Conservation (phyloP, 2,329 filamentous ascomycete species). For the Colletotrichum sp. region DNA sequence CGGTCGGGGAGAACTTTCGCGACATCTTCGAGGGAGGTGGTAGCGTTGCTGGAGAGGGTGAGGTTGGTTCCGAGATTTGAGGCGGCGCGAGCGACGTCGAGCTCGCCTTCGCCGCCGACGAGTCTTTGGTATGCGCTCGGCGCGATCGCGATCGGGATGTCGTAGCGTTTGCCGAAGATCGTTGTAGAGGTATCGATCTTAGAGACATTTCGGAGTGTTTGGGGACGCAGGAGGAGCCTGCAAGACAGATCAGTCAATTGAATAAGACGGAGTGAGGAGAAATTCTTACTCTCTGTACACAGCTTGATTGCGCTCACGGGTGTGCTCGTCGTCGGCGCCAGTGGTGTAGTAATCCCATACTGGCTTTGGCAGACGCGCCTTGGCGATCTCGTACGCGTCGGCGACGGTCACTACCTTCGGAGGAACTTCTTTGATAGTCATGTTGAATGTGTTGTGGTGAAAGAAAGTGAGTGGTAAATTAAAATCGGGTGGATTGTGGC, state of each 20-base stretch:
- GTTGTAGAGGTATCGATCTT: slow-evolving; percentile 23
- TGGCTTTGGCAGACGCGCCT: slow-evolving; percentile 6
- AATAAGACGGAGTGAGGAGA: no score
- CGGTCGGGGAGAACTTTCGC: slow-evolving; percentile 13
- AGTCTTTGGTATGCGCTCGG: slow-evolving; percentile 33
- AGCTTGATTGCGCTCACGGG: slow-evolving; percentile 20
- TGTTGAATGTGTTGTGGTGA: not conserved
- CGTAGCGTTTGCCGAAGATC: slow-evolving; percentile 15
- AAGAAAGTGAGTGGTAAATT: not conserved
- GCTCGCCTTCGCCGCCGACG: slow-evolving; percentile 29
- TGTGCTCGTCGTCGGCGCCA: slow-evolving; percentile 26
- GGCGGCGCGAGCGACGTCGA: slow-evolving; percentile 30
- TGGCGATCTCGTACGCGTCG: slow-evolving; percentile 5
- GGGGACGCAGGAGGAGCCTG: slow-evolving; percentile 13
- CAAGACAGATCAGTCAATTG: not conserved
- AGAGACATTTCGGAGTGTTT: slow-evolving; percentile 24
- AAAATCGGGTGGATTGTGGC: not conserved
- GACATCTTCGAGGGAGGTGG: slow-evolving; percentile 32
- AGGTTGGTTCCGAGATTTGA: slow-evolving; percentile 26
- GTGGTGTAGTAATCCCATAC: slow-evolving; percentile 28
- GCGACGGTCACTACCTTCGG: slow-evolving; percentile 21
- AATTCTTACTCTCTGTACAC: slow-evolving; percentile 22
- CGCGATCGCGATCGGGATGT: slow-evolving; percentile 33
- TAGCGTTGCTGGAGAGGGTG: slow-evolving; percentile 30
- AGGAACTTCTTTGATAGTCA: not conserved